Conservation (phyloP, 2,329 filamentous ascomycete species). For the Neonectria ditissima region DNA sequence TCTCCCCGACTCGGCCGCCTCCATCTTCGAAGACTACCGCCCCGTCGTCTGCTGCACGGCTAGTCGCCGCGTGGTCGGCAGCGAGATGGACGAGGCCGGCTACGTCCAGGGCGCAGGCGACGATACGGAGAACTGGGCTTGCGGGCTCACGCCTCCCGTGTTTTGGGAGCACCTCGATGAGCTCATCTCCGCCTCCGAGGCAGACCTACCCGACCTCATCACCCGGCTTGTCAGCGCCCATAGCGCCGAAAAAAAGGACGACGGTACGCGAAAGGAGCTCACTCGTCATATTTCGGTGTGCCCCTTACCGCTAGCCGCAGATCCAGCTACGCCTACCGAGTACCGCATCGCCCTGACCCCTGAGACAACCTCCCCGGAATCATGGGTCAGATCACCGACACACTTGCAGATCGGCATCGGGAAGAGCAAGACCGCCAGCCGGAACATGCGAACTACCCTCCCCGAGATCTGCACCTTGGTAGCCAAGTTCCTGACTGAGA, state of each 20-base stretch:
- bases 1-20: conserved; percentile 50
- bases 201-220: conserved; percentile 68
- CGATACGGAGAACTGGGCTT: conserved; percentile 93
- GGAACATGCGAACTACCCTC: conserved; percentile 81
- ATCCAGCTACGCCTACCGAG: conserved; percentile 24
- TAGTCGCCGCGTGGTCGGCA: conserved; percentile 76
- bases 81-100: conserved; percentile 70
- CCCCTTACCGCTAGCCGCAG: conserved; percentile 44
- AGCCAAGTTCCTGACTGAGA: conserved; percentile 49
- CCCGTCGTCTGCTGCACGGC: conserved; percentile 88
- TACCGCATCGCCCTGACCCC: conserved; percentile 60
- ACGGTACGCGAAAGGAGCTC: conserved; percentile 44
- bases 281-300: conserved; percentile 54
- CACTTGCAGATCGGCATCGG: conserved; percentile 72
- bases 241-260: conserved; percentile 23
- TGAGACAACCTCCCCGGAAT: conserved; percentile 57
- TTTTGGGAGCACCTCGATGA: conserved; percentile 80
- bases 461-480: conserved; percentile 71
- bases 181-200: conserved; percentile 74
- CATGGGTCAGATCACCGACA: conserved; percentile 52
- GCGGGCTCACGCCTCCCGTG: conserved; percentile 78
- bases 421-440: conserved; percentile 81
- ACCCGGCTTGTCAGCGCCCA: conserved; percentile 54
- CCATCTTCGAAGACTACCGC: conserved; percentile 69
- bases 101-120: conserved; percentile 97